Conservation (phyloP, 2,329 filamentous ascomycete species). For the Talaromyces atroroseus region DNA sequence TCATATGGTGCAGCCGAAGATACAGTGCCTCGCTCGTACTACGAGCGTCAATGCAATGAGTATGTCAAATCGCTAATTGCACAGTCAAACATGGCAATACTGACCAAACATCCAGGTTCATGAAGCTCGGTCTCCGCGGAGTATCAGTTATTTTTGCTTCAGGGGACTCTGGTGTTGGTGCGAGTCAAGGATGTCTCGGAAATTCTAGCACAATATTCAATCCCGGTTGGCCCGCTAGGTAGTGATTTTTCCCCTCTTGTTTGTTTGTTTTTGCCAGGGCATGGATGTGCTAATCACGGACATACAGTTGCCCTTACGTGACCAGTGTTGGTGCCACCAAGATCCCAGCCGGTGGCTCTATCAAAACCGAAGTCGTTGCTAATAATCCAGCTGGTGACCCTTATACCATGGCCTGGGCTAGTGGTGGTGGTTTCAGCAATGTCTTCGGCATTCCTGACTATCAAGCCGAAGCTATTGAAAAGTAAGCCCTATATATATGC, state of each 20-base stretch:
- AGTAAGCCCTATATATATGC: constrained; percentile 23
- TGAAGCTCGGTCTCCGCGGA: constrained; percentile 36
- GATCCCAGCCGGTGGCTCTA: constrained; percentile 5
- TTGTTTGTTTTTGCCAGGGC: neutral
- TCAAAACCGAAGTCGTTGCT: constrained; percentile 10
- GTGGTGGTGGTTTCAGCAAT: constrained; percentile 41
- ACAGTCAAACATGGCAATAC: neutral
- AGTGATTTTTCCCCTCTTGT: neutral
- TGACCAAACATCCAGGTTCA: neutral
- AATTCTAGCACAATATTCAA: constrained; percentile 11
- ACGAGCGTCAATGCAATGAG: constrained; percentile 43
- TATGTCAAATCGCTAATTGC: neutral
- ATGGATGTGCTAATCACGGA: neutral
- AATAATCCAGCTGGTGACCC: constrained; percentile 13
- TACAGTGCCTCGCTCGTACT: constrained; percentile 50
- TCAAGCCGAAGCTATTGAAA: constrained; percentile 36
- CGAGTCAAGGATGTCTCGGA: constrained; percentile 9
- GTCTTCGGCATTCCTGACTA: constrained; percentile 41
- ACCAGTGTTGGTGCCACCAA: constrained; percentile 39
- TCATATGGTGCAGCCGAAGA: constrained; percentile 53
- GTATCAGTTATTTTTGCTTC: constrained; percentile 28
- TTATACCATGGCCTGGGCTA: constrained; percentile 3
- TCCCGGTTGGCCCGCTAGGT: constrained; percentile 13
- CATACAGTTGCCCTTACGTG: constrained; percentile 45
- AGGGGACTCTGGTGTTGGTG: constrained; percentile 23